Conservation (phyloP, 306 rosid species). For the Crataegus laevigata region DNA sequence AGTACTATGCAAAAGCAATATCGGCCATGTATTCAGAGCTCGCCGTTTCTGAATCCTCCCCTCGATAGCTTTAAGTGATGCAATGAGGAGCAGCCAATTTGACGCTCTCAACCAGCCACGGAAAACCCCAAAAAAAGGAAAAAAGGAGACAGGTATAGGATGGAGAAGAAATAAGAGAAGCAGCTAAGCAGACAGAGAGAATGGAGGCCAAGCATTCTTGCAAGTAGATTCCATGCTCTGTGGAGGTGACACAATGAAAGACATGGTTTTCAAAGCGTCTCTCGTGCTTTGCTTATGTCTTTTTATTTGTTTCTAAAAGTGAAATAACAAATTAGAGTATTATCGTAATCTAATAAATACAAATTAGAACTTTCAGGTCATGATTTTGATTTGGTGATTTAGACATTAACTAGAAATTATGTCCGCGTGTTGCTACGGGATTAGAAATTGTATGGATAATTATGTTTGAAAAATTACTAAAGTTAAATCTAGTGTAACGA, state of each 20-base stretch:
- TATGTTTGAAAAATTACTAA: too few species aligned
- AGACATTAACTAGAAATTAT: neutral
- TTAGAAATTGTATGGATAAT: too few species aligned
- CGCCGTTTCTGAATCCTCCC: conserved; percentile 38
- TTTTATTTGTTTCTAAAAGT: neutral
- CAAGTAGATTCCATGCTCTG: neutral
- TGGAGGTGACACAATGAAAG: neutral
- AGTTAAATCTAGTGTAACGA: too few species aligned
- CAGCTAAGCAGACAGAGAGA: neutral
- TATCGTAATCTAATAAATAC: neutral
- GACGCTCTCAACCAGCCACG: neutral
- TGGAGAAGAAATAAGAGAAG: neutral
- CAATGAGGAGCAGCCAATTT: neutral
- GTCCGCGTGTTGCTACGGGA: too few species aligned
- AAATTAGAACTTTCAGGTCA: neutral
- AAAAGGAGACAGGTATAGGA: neutral
- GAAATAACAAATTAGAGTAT: neutral
- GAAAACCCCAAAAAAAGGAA: neutral
- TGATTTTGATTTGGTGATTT: neutral
- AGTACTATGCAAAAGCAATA: conserved; percentile 56
- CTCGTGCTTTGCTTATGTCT: neutral
- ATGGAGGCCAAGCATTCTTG: neutral
- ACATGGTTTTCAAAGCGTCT: neutral
- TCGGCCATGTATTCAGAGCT: conserved; percentile 76
- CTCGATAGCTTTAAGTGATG: conserved; percentile 24